These are phyloP conservation scores for Camellia oleifera DNA, from an alignment of 179 eudicot species.

Conservation along the genomic window DNA sequence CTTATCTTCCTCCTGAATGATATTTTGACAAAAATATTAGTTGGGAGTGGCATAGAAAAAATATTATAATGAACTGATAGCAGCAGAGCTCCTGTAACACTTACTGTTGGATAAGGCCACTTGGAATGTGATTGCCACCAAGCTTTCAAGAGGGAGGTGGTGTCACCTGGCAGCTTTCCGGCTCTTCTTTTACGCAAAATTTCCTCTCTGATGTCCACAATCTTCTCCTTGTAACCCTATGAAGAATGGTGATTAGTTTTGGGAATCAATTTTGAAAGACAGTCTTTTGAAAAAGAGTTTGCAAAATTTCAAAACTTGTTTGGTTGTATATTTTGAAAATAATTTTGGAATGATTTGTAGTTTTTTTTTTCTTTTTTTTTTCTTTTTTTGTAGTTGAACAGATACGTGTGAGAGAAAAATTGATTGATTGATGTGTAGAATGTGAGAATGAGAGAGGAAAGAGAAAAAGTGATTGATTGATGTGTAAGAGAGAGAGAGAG, in stretches of 20 bases:
- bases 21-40: neutral
- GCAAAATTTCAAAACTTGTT: too few relatives aligned
- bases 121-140: slow-evolving; percentile 83
- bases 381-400: too few relatives aligned
- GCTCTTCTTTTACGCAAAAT: slow-evolving; percentile 71
- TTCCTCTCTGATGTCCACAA: slow-evolving; percentile 67
- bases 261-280: too few relatives aligned
- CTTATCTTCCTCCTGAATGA: slow-evolving; percentile 49
- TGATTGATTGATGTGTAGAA: too few relatives aligned
- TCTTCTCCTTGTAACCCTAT: slow-evolving; percentile 69
- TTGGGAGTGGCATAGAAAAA: neutral
- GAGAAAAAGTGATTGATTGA: too few relatives aligned
- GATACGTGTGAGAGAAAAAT: too few relatives aligned
- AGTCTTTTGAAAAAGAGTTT: too few relatives aligned
- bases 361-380: too few relatives aligned
- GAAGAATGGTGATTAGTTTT: neutral
- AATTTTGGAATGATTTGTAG: too few relatives aligned
- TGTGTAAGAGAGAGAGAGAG: too few relatives aligned
- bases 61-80: neutral
- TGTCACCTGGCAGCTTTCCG: slow-evolving; percentile 68
- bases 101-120: slow-evolving; percentile 77
- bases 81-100: neutral
- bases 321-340: too few relatives aligned
- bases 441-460: too few relatives aligned
- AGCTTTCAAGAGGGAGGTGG: slow-evolving; percentile 61